Evolutionary conservation across 164 flowering plant genomes (phyloP).

Genomic region (Aristolochia fimbriata): DNA sequence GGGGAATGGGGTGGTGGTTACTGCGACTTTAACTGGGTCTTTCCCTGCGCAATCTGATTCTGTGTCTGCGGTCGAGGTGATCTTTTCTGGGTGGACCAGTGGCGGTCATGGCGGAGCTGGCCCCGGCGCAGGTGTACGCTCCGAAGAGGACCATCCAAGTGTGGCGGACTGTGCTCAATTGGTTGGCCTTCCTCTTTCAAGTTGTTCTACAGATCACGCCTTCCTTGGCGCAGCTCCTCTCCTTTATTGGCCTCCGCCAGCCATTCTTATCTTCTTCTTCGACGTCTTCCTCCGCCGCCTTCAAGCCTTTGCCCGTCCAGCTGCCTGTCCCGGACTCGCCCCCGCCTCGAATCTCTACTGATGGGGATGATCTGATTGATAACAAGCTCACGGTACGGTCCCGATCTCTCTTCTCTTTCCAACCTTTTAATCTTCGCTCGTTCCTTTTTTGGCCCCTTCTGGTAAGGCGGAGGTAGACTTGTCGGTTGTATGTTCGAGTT

Average conservation of each 20-base stretch:
- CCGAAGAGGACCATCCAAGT: conserved; percentile 29
- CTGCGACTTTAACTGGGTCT: no score
- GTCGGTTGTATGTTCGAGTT: background rate
- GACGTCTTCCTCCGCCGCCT: conserved; percentile 21
- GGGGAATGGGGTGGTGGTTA: no score
- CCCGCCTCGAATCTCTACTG: background rate
- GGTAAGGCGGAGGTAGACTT: background rate
- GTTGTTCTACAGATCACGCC: conserved; percentile 55
- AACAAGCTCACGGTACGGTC: conserved; percentile 38
- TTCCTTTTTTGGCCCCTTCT: background rate
- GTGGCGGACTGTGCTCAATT: conserved; percentile 56
- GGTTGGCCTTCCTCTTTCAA: conserved; percentile 65
- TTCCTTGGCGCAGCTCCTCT: conserved; percentile 26
- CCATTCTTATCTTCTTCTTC: conserved; percentile 16
- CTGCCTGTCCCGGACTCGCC: conserved; percentile 18
- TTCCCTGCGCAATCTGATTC: no score
- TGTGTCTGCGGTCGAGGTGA: background rate
- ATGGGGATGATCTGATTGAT: conserved; percentile 9
- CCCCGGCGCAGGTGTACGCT: conserved; percentile 37
- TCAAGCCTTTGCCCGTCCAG: conserved; percentile 51
- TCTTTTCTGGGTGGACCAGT: background rate
- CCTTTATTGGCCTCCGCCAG: conserved; percentile 26
- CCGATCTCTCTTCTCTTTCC: background rate
- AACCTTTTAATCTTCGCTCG: background rate
- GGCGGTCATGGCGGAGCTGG: conserved; percentile 39